phyloP scores from a whole-genome alignment of 2,329 filamentous ascomycete genomes.

The Ophiostoma quercus region DNA sequence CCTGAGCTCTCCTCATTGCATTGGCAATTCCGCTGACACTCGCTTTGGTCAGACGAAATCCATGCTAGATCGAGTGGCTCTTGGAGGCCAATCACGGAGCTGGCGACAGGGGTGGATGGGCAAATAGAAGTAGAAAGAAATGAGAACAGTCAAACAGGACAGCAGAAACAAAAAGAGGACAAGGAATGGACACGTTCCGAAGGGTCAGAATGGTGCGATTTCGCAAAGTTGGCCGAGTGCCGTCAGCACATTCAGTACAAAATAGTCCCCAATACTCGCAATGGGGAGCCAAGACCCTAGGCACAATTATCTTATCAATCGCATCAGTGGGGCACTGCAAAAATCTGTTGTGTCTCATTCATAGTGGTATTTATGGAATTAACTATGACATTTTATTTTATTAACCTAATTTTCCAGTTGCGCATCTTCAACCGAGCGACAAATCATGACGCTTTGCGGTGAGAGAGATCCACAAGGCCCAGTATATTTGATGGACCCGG shows the following conservation, averaged over 20 bases:
- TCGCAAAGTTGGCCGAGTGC: neutral
- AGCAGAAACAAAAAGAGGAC: neutral
- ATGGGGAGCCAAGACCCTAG: conserved; percentile 16
- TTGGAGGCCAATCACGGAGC: conserved; percentile 21
- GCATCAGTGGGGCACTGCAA: conserved; percentile 25
- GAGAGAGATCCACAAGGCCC: neutral
- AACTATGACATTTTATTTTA: conserved; percentile 17
- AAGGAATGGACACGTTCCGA: conserved; percentile 18
- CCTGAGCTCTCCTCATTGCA: neutral
- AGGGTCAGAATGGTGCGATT: conserved; percentile 25
- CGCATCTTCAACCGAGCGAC: conserved; percentile 16
- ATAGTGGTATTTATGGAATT: neutral
- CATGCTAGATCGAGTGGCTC: conserved; percentile 13
- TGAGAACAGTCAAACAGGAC: neutral
- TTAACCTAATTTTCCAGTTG: neutral
- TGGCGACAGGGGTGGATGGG: conserved; percentile 12
- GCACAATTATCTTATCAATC: conserved; percentile 33
- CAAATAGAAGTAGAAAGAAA: conserved; percentile 5
- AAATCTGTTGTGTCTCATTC: neutral
- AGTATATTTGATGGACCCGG: conserved; percentile 17
- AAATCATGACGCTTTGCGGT: conserved; percentile 18
- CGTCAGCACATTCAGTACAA: neutral
- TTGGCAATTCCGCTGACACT: conserved; percentile 26
- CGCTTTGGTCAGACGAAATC: conserved; percentile 25
- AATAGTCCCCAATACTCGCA: neutral